These are phyloP conservation scores for Pulveroboletus sp. DNA, from an alignment of 768 basidiomycete genomes.

Conservation along the genomic window DNA sequence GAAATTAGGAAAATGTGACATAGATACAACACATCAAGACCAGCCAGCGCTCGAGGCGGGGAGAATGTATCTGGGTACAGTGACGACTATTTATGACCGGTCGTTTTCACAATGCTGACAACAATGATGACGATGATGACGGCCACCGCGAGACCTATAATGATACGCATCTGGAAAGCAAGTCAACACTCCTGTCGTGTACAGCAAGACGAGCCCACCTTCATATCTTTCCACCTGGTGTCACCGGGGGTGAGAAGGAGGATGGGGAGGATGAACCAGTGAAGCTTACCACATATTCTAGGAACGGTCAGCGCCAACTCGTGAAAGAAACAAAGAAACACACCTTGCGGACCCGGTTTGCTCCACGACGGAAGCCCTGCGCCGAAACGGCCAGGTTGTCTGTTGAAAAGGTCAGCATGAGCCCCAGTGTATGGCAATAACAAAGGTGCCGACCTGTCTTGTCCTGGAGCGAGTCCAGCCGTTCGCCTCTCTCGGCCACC, in stretches of 20 bases:
- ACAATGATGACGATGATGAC: constrained; percentile 95
- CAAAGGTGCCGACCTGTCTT: constrained; percentile 80
- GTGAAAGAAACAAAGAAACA: constrained; percentile 1
- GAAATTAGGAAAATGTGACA: constrained; percentile 33
- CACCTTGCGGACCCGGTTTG: constrained; percentile 96
- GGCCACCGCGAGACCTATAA: constrained; percentile 85
- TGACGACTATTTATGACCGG: constrained; percentile 39
- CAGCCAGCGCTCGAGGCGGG: constrained; percentile 15
- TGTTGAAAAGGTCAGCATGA: constrained; percentile 28
- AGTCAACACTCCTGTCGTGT: constrained; percentile 8
- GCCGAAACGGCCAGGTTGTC: constrained; percentile 97
- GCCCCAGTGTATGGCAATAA: background rate
- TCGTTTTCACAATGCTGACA: constrained; percentile 89
- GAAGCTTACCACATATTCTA: constrained; percentile 87
- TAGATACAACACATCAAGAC: constrained; percentile 44
- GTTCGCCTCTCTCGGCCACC: constrained; percentile 92
- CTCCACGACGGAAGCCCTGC: constrained; percentile 97
- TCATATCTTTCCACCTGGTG: constrained; percentile 95
- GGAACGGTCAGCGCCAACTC: constrained; percentile 8
- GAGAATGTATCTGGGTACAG: background rate
- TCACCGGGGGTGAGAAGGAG: constrained; percentile 7
- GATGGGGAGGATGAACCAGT: background rate
- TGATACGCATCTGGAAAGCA: constrained; percentile 80
- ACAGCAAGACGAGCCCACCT: constrained; percentile 45
- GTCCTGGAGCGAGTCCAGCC: constrained; percentile 91